Base-by-base conservation (phyloP, 306 rosid species). In the Lablab purpureus region DNA sequence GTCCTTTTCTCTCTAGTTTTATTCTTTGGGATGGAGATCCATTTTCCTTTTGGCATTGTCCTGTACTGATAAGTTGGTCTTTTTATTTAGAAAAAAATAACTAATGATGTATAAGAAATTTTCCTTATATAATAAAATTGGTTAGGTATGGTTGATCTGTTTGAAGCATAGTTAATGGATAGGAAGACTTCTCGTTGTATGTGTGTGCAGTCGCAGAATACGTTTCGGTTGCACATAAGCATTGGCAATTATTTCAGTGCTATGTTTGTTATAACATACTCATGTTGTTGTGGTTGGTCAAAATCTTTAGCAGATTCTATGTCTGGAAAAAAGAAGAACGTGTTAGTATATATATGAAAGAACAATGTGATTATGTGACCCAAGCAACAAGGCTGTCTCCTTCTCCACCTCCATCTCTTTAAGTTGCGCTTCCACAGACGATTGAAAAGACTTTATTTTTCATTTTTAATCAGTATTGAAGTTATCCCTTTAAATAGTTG, bases 11-110 rank as follows among this genome's bases (percentile, higher is more conserved):
- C 50, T 55, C 69, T 19, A 56, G 68, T 71, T 70, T 70, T 47
- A n/a, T 52, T 60, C 18, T 55, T 32, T 49, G 58, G 65, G 73
- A 78, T 54, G 77, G 76, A 70, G 70, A 68, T 64, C 73, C 58
- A 72, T 77, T 23, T 59, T 74, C 50, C 73, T 40, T 37, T 50
- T 67, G 11, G 12, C 62, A 22, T 36, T 67, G 74, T 40, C 51
- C 47, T 36, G 19, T 54, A 1, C 76, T 28, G 30, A 27, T 37
- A 69, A 69, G 28, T 51, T n/a, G 27, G 36, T 64, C 87, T 30
- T 69, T 47, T 47, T 15, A 14, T 25, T 22, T 15, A 7, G 68
- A 28, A 17, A 58, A 30, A 27, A 32, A 32, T 6, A 30, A 14
- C 67, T 12, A 69, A 51, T 6, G 32, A 28, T 75, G 74, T 80